Percentiles rank a stretch among this genome's conserved stretches.
These are phyloP conservation scores for Puccinia sorghi DNA, from an alignment of 1,284 basidiomycete genomes.

Conservation along the genomic window DNA sequence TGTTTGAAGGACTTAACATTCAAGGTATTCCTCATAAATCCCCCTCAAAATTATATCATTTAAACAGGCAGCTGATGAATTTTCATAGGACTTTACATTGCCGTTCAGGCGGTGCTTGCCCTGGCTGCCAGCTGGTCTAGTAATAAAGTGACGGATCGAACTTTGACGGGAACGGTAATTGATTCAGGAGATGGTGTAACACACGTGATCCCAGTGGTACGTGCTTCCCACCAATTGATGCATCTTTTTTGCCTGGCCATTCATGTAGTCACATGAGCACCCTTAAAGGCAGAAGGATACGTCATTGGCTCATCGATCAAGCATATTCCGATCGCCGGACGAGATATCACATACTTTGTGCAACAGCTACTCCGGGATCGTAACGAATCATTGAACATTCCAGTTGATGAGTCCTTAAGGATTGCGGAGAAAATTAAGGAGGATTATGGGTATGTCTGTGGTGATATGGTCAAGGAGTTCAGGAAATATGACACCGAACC, in stretches of 20 bases:
- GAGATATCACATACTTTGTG: slow-evolving; percentile 96
- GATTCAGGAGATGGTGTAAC: slow-evolving; percentile 99
- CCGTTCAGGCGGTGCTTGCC: slow-evolving; percentile 97
- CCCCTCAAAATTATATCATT: background rate
- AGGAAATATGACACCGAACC: slow-evolving; percentile 96
- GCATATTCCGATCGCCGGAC: slow-evolving; percentile 96
- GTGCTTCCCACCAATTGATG: background rate
- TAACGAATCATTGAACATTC: slow-evolving; percentile 83
- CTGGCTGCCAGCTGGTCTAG: slow-evolving; percentile 97
- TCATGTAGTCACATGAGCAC: background rate
- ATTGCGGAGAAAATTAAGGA: slow-evolving; percentile 96
- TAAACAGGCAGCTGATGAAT: background rate
- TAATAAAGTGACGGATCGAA: slow-evolving; percentile 85
- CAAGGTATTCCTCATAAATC: slow-evolving; percentile 61
- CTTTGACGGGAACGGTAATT: slow-evolving; percentile 91
- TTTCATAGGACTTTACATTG: slow-evolving; percentile 81
- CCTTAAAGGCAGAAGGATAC: slow-evolving; percentile 79
- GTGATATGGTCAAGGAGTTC: slow-evolving; percentile 99
- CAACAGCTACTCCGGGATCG: slow-evolving; percentile 94
- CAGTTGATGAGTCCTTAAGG: slow-evolving; percentile 92
- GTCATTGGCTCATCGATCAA: slow-evolving; percentile 99
- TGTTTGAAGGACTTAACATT: slow-evolving; percentile 99
- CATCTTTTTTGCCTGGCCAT: background rate
- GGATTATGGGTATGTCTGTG: slow-evolving; percentile 97
- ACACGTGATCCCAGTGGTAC: slow-evolving; percentile 85